Percentiles rank a stretch among this genome's conserved stretches.
These are phyloP conservation scores for Lipomyces orientalis DNA, from an alignment of 805 yeast species.

Conservation along the genomic window DNA sequence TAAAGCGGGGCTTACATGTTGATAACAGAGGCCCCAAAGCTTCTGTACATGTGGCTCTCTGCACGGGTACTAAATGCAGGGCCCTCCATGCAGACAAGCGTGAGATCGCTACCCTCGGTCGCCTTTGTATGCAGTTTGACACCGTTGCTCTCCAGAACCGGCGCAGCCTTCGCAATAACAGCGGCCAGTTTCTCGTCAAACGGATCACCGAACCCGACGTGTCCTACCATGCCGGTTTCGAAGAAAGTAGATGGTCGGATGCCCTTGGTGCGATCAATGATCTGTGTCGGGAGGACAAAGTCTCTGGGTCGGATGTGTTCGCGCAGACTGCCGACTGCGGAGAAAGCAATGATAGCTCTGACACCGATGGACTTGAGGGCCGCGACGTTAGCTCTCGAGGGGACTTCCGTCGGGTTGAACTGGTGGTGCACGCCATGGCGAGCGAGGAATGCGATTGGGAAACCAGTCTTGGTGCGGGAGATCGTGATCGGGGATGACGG, in stretches of 20 bases:
- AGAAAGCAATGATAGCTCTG: conserved; percentile 85
- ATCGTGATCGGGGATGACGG: conserved; percentile 95
- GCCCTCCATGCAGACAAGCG: conserved; percentile 97
- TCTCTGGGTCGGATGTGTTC: conserved; percentile 91
- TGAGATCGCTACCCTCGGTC: conserved; percentile 73
- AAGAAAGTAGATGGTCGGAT: conserved; percentile 88
- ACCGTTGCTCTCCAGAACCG: conserved; percentile 61
- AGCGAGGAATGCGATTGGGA: conserved; percentile 90
- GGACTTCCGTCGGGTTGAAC: conserved; percentile 88
- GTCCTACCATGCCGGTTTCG: conserved; percentile 93
- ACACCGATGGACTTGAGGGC: conserved; percentile 90
- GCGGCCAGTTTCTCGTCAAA: conserved; percentile 77
- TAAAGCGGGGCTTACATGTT: conserved; percentile 64
- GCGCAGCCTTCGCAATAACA: conserved; percentile 64
- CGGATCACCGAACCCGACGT: conserved; percentile 97
- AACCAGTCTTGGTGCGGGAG: conserved; percentile 74
- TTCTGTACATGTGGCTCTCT: conserved; percentile 82
- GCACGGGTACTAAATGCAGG: conserved; percentile 98
- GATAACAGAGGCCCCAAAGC: conserved; percentile 93
- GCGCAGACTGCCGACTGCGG: conserved; percentile 95
- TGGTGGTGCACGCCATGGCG: conserved; percentile 94
- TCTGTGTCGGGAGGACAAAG: conserved; percentile 94
- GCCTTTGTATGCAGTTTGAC: conserved; percentile 68
- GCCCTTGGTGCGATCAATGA: conserved; percentile 97
- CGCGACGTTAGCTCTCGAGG: conserved; percentile 92